Percentiles rank a stretch among this genome's conserved stretches.
Evolutionary conservation across 1,284 basidiomycete species (phyloP).

Genomic region (Ganoderma boninense): DNA sequence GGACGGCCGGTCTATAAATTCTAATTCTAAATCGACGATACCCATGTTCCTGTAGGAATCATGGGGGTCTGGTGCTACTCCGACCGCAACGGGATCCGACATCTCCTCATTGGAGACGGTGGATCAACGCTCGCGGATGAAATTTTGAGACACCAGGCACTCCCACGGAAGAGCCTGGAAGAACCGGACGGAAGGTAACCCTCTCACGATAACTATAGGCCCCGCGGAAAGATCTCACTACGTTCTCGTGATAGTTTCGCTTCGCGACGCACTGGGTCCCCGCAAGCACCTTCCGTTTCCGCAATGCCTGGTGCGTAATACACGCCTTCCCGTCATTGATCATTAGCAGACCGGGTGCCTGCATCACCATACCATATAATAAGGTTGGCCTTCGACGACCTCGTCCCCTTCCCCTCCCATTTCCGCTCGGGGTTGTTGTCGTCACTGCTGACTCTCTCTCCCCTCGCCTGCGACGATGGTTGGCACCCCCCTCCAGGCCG

Average conservation of each 20-base stretch:
- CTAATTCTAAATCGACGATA: not conserved
- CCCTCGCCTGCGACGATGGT: slow-evolving; percentile 6
- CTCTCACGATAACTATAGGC: not conserved
- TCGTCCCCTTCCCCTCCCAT: not conserved
- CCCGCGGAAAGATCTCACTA: not conserved
- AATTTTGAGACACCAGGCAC: slow-evolving; percentile 1
- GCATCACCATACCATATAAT: slow-evolving; percentile 1
- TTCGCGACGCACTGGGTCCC: not conserved
- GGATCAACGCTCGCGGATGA: not conserved
- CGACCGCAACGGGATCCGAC: not conserved
- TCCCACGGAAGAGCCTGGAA: not conserved
- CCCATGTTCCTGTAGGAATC: not conserved
- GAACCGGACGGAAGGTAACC: not conserved
- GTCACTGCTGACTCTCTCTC: not conserved
- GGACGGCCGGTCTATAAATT: not conserved
- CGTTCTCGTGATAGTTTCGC: slow-evolving; percentile 4
- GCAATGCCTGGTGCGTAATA: not conserved
- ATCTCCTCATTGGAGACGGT: not conserved
- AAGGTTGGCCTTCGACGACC: not conserved
- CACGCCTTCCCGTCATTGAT: slow-evolving; percentile 11
- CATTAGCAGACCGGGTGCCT: slow-evolving; percentile 1
- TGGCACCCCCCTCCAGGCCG: not conserved
- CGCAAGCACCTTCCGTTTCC: not conserved
- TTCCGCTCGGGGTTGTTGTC: no score
- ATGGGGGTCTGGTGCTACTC: not conserved